phyloP scores from a whole-genome alignment of 371 early-diverging fungal genomes.

The Mortierella sp. region DNA sequence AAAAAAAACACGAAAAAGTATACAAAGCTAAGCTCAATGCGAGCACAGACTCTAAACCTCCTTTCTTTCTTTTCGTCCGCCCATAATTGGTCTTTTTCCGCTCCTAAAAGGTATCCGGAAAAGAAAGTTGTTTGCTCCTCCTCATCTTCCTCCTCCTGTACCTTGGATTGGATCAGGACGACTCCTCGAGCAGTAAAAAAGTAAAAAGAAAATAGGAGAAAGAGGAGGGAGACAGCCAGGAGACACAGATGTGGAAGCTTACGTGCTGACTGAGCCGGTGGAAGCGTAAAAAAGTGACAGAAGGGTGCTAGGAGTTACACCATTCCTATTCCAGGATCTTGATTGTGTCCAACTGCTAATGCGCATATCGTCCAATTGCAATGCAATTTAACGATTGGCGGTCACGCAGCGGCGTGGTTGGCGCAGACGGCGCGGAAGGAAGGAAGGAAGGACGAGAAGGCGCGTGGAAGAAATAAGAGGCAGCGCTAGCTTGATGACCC shows the following conservation, averaged over 20 bases:
- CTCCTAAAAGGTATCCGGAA: neutral
- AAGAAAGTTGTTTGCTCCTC: neutral
- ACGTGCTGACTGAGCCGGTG: slow-evolving; percentile 9
- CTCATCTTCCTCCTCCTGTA: neutral
- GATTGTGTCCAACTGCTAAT: neutral
- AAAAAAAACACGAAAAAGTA: neutral
- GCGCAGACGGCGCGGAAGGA: neutral
- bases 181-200: neutral
- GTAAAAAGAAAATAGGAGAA: neutral
- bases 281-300: neutral
- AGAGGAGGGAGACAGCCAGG: neutral
- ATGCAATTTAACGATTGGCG: neutral
- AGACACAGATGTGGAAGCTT: neutral
- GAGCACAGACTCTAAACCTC: neutral
- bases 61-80: neutral
- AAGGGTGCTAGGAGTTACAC: neutral
- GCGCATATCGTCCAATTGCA: neutral
- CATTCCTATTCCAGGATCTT: neutral
- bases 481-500: neutral
- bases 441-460: neutral
- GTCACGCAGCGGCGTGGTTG: neutral
- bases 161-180: neutral
- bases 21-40: neutral
- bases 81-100: neutral
- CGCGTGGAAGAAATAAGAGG: slow-evolving; percentile 1